These are phyloP conservation scores for Gymnopus androsaceus DNA, from an alignment of 1,284 basidiomycete genomes.

Conservation along the genomic window DNA sequence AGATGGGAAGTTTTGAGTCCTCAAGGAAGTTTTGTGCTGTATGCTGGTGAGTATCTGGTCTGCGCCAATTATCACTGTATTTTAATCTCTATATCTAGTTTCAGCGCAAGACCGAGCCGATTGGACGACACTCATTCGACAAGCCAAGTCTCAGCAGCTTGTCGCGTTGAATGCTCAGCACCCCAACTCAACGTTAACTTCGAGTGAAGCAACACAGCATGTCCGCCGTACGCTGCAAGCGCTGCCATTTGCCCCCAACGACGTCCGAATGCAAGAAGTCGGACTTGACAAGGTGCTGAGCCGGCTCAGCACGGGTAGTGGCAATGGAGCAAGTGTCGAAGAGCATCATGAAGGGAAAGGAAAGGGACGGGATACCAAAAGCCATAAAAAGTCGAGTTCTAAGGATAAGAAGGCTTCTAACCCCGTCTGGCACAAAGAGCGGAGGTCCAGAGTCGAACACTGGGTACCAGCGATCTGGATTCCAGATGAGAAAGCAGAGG, in stretches of 20 bases:
- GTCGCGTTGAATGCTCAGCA: slow-evolving; percentile 65
- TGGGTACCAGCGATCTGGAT: slow-evolving; percentile 94
- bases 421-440: slow-evolving; percentile 26
- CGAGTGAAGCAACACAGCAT: slow-evolving; percentile 73
- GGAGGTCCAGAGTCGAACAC: slow-evolving; percentile 72
- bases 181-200: slow-evolving; percentile 78
- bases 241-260: slow-evolving; percentile 63
- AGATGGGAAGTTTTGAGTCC: slow-evolving; percentile 77
- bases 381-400: slow-evolving; percentile 21
- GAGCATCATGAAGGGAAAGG: neutral
- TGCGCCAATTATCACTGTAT: slow-evolving; percentile 1
- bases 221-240: slow-evolving; percentile 72
- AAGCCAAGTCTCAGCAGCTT: slow-evolving; percentile 72
- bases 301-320: neutral
- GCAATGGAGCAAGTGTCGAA: slow-evolving; percentile 3
- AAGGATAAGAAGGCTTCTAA: slow-evolving; percentile 21
- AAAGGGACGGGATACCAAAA: slow-evolving; percentile 9
- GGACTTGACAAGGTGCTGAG: slow-evolving; percentile 21
- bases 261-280: slow-evolving; percentile 40
- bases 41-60: slow-evolving; percentile 54
- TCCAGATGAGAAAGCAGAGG: slow-evolving; percentile 78
- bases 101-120: slow-evolving; percentile 61
- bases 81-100: slow-evolving; percentile 36
- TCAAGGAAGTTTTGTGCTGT: slow-evolving; percentile 75
- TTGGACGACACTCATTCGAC: slow-evolving; percentile 73